A percentile compares a stretch with the other conserved stretches of the same genome.
phyloP scores from a whole-genome alignment of 139 green algal genomes.

The Penium margaritaceum region DNA sequence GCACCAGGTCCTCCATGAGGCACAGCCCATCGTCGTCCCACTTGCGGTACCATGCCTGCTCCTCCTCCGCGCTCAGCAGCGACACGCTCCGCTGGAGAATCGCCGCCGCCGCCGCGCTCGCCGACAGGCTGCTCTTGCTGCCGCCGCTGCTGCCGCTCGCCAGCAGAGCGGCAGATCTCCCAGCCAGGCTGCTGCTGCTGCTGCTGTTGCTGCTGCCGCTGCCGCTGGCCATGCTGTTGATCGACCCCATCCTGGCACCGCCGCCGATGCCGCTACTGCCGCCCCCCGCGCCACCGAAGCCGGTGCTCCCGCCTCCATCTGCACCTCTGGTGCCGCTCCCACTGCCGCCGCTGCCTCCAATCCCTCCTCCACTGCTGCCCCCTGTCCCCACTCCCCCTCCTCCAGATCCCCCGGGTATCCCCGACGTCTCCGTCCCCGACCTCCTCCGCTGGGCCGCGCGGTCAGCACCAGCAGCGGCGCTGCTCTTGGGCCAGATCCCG shows the following conservation, averaged over 20 bases:
- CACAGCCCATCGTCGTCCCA: not conserved
- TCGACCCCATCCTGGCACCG: not conserved
- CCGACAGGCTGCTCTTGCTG: not conserved
- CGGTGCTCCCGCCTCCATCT: not conserved
- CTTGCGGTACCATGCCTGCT: too few relatives aligned
- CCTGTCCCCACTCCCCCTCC: not conserved
- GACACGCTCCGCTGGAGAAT: too few relatives aligned
- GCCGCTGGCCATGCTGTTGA: not conserved
- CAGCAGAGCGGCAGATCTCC: not conserved
- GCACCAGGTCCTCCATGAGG: not conserved
- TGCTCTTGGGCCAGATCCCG: not conserved
- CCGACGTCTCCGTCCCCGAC: not conserved
- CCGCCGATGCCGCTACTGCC: not conserved
- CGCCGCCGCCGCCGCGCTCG: not conserved
- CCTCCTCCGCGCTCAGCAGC: too few relatives aligned
- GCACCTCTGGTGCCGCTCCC: not conserved
- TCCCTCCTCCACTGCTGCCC: not conserved
- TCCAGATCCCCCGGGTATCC: not conserved
- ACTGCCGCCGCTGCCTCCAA: not conserved
- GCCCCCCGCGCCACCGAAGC: not conserved
- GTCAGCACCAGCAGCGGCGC: not conserved
- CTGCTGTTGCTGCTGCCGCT: not conserved
- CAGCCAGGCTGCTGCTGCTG: too few relatives aligned
- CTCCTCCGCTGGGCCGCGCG: not conserved
- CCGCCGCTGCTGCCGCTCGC: not conserved